Percentiles rank a stretch among this genome's conserved stretches.
phyloP scores from a whole-genome alignment of 768 basidiomycete genomes.

The Serendipita indica region DNA sequence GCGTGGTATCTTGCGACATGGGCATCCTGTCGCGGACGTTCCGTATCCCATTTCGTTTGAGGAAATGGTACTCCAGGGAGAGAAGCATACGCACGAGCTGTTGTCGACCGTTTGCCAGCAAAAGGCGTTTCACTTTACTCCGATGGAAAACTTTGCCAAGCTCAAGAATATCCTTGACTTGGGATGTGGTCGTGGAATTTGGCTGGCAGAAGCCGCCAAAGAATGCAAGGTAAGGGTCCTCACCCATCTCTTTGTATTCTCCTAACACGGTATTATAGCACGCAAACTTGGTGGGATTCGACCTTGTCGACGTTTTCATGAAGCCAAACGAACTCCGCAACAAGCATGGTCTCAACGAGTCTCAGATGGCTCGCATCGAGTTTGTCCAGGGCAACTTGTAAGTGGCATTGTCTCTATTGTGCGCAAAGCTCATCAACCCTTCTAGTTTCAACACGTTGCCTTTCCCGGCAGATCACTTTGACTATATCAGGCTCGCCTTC shows the following conservation, averaged over 20 bases:
- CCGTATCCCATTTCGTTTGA: conserved; percentile 1
- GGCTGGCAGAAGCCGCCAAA: background rate
- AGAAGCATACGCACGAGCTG: conserved; percentile 1
- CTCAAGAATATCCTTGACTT: background rate
- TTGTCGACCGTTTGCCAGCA: background rate
- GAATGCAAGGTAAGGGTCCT: background rate
- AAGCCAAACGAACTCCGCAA: background rate
- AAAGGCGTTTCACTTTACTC: background rate
- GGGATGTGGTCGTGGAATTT: background rate
- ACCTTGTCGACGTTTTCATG: background rate
- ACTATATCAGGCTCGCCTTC: conserved; percentile 1
- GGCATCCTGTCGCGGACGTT: background rate
- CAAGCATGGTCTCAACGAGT: background rate
- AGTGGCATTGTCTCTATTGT: background rate
- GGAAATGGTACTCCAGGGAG: conserved; percentile 2
- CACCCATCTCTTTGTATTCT: background rate
- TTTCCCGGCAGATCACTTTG: background rate
- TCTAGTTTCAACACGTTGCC: background rate
- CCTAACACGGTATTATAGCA: background rate
- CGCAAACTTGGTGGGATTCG: background rate
- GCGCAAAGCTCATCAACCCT: background rate
- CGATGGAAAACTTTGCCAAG: conserved; percentile 4
- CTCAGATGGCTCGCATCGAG: background rate
- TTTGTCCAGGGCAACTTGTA: background rate
- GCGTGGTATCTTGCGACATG: background rate